Evolutionary conservation across 2,329 filamentous ascomycete genomes (phyloP), one percentile per base, ranked within the genome.

Genomic region (Rachicladosporium sp.): DNA sequence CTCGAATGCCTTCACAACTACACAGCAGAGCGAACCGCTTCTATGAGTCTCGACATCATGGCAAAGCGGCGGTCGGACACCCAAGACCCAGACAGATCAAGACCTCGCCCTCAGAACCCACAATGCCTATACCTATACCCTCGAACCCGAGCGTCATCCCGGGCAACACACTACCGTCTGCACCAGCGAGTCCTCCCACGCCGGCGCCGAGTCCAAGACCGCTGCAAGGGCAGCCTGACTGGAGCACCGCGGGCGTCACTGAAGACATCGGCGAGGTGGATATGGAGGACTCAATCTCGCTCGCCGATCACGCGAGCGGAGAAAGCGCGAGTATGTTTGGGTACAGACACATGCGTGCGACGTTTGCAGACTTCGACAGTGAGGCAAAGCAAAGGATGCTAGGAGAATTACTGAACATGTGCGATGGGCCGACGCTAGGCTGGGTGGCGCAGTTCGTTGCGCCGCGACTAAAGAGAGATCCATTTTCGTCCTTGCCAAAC

Each of bases 361-460:
- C 87, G 53, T 96, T 96, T 56, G 78, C 79, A 53, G 76, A 80
- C 40, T 79, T 86, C 60, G 81, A 78, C 42, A 75, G 80, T 15
- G 74, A 78, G 1, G 82, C 89, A 61, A 77, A 84, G 42, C 83
- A 87, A 52, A 75, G 83, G 31, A 76, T 93, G 52, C 68, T 98
- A 43, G 85, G 85, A 37, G 88, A 94, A 57, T 69, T 98, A 42
- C 68, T 98, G 48, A 93, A 93, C 55, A 74, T 94, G 51, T 98
- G 91, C 66, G 93, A 93, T 51, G 95, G 85, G 53, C 87, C 93
- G 55, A 82, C 93, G 60, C 70, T 98, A 49, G 94, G 87, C 62
- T 96, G 95, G 58, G 88, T 98, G 12, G 86, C 93, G 51, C 86
- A 93, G 59, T 93, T 94, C 62, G 89, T 98, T 50, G 89, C 86